Percentiles rank a stretch among this genome's conserved stretches.
These are phyloP conservation scores for Oxyria digyna DNA, from an alignment of 148 eudicot genomes.

Conservation along the genomic window DNA sequence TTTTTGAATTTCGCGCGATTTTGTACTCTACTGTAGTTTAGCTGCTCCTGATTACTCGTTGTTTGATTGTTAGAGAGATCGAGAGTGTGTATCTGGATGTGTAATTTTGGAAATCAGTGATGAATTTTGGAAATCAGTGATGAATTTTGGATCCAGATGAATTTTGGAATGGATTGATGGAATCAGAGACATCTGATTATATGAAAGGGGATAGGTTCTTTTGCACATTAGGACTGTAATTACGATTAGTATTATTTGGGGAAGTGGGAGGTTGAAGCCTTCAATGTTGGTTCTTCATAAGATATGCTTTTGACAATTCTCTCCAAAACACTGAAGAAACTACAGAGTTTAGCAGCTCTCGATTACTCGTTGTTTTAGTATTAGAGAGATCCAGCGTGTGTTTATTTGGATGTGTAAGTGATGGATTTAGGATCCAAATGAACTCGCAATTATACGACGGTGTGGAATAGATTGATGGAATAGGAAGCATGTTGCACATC, in stretches of 20 bases:
- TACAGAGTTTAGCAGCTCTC: neutral
- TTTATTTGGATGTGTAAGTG: neutral
- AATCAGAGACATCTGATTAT: neutral
- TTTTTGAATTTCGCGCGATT: neutral
- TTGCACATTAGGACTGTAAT: neutral
- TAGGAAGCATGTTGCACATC: neutral
- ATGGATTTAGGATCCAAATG: neutral
- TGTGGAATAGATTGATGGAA: neutral
- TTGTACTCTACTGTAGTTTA: neutral
- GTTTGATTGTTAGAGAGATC: neutral
- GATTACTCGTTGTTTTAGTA: neutral
- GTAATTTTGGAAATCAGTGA: neutral
- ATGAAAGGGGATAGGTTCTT: neutral
- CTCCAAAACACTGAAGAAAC: neutral
- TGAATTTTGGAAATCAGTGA: neutral
- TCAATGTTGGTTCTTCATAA: neutral
- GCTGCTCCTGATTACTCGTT: neutral
- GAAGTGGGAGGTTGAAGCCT: neutral
- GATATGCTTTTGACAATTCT: neutral
- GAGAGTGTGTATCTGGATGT: neutral
- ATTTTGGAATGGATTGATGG: neutral
- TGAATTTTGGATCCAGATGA: neutral
- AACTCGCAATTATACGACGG: neutral
- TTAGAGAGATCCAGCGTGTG: neutral
- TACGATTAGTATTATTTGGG: neutral